Percentiles rank a stretch among this genome's conserved stretches.
These are phyloP conservation scores for Kazachstania sp. DNA, from an alignment of 1,139 yeast genomes.

Conservation along the genomic window DNA sequence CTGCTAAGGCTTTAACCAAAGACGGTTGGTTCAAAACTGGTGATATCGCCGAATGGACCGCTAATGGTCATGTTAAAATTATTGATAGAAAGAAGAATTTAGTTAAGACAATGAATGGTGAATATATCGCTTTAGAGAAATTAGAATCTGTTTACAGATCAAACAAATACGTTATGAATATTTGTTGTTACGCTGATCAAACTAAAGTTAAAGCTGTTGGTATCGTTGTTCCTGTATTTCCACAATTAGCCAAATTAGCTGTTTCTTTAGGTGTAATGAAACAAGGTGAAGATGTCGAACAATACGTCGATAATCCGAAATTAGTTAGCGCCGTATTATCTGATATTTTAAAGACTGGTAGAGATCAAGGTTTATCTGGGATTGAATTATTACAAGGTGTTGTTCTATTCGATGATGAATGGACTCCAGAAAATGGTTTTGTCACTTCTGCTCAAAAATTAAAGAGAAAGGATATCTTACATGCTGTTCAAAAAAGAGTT, in stretches of 20 bases:
- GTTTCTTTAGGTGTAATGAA: slow-evolving; percentile 45
- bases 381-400: slow-evolving; percentile 79
- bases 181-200: slow-evolving; percentile 91
- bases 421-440: slow-evolving; percentile 95
- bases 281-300: slow-evolving; percentile 43
- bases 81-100: slow-evolving; percentile 95
- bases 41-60: slow-evolving; percentile 92
- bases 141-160: slow-evolving; percentile 82
- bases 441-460: slow-evolving; percentile 95
- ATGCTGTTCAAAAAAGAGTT: slow-evolving; percentile 50
- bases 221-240: slow-evolving; percentile 75
- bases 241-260: slow-evolving; percentile 52
- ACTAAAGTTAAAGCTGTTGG: slow-evolving; percentile 84
- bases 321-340: slow-evolving; percentile 49
- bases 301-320: slow-evolving; percentile 49
- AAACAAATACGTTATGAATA: slow-evolving; percentile 62
- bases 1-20: slow-evolving; percentile 61
- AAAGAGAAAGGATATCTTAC: slow-evolving; percentile 85
- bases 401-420: slow-evolving; percentile 77
- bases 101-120: slow-evolving; percentile 94
- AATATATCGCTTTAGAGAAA: slow-evolving; percentile 94
- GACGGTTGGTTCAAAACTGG: slow-evolving; percentile 94
- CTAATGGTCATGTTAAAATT: slow-evolving; percentile 67
- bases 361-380: slow-evolving; percentile 69
- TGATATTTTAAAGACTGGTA: slow-evolving; percentile 65